Evolutionary conservation across 768 basidiomycete genomes (phyloP), one percentile per base, ranked within the genome.

Genomic region (Termitomyces sp.): DNA sequence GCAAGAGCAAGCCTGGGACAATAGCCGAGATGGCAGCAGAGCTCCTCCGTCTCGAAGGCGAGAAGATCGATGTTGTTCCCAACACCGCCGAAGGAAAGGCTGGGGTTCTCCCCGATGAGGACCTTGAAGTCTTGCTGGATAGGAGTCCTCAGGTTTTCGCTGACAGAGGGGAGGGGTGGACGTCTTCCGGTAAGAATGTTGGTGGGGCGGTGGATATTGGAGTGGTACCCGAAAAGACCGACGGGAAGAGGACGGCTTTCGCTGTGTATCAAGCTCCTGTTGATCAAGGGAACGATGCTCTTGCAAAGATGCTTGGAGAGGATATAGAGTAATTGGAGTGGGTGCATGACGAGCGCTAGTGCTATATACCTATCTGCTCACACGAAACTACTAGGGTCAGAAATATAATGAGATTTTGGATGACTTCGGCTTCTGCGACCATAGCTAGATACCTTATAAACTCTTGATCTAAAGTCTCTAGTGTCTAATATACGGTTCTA

Each of bases 1-100:
- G 73, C 21, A 70, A 58, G 16, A 79, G 70, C 59, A 86, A 84
- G 66, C 73, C 75, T 1, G 83, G 87, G 70, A 86, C 80, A 2
- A 83, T 90, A 64, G 85, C 87, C 0, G 91, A 94, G 64, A 83
- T 94, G 79, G 90, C 92, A 0, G 82, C 88, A 19, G 79, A 84
- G 19, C 72, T 97, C 41, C 76, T 96, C 23, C 78, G 77, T 35
- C 80, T 96, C 3, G 94, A 96, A 65, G 88, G 88, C 16, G 92
- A 98, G 72, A 86, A 94, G 67, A 91, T 98, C 56, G 83, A 91
- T 52, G 86, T 98, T 11, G 91, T 93, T 17, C 84, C 84, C 2
- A 79, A 84, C 63, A 89, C 85, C 17, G 83, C 79, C 23, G 82
- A 81, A 60, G 87, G 84, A 37, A 86, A 86, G 67, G 74, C 77